Conservation (phyloP, 23 red algal species). For the Chondrus crispus region DNA sequence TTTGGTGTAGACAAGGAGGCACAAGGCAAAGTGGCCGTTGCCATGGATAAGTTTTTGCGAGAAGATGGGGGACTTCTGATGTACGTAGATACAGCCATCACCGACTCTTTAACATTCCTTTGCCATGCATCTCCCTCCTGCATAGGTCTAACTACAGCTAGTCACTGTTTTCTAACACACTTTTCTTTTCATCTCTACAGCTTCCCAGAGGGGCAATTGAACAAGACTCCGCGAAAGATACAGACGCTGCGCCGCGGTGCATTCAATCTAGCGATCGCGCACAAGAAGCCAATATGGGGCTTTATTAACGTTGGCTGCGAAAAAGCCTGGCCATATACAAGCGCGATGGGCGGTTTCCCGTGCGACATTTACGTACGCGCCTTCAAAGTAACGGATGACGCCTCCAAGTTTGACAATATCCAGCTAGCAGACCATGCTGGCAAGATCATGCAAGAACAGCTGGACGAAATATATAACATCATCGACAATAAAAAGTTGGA, state of each 20-base stretch:
- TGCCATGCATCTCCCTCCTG: not conserved
- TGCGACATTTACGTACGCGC: slow-evolving; percentile 31
- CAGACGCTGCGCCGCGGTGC: slow-evolving; percentile 60
- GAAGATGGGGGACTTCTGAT: slow-evolving; percentile 48
- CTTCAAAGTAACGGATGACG: slow-evolving; percentile 57
- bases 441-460: slow-evolving; percentile 38
- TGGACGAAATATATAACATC: slow-evolving; percentile 30
- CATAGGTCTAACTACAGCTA: too few species aligned
- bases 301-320: slow-evolving; percentile 65
- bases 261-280: slow-evolving; percentile 42
- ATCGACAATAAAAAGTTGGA: not conserved
- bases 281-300: slow-evolving; percentile 50
- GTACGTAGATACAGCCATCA: too few species aligned
- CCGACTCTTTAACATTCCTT: not conserved
- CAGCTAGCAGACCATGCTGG: slow-evolving; percentile 36
- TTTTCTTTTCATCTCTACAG: not conserved
- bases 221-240: slow-evolving; percentile 7
- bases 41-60: slow-evolving; percentile 36
- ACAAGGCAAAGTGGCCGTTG: not conserved
- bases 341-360: slow-evolving; percentile 27
- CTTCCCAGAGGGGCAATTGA: slow-evolving; percentile 62
- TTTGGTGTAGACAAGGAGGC: slow-evolving; percentile 49
- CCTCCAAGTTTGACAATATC: slow-evolving; percentile 41
- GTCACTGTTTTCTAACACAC: too few species aligned
- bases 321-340: slow-evolving; percentile 16